Conservation (phyloP, 2,329 filamentous ascomycete species). For the Aspergillus pseudoterreus region DNA sequence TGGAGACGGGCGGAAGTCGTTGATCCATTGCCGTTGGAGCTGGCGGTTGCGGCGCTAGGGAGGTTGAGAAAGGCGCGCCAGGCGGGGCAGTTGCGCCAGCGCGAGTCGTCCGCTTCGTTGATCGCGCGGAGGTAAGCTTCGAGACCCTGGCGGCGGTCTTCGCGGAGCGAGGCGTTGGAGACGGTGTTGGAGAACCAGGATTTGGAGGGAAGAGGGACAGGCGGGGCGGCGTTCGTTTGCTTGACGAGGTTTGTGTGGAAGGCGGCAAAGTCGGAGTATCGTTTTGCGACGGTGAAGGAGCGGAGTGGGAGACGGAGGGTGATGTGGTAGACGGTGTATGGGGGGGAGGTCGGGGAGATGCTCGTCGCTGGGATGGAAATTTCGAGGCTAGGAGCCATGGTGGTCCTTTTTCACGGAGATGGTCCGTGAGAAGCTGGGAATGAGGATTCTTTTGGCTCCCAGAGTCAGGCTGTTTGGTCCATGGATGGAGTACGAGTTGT, state of each 20-base stretch:
- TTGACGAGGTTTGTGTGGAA: constrained; percentile 52
- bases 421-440: too few species aligned
- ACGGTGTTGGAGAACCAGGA: constrained; percentile 59
- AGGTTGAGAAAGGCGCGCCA: constrained; percentile 60
- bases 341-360: constrained; percentile 46
- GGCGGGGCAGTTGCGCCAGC: constrained; percentile 55
- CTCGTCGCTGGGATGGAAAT: constrained; percentile 50
- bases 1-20: constrained; percentile 39
- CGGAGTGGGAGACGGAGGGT: constrained; percentile 59
- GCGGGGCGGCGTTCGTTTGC: constrained; percentile 51
- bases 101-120: constrained; percentile 51
- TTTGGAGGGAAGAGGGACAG: constrained; percentile 54
- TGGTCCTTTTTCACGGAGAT: neutral
- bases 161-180: constrained; percentile 54
- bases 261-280: constrained; percentile 60
- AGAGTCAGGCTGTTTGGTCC: neutral
- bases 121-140: constrained; percentile 59
- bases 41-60: constrained; percentile 38
- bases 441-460: neutral
- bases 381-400: constrained; percentile 43
- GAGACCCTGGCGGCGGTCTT: constrained; percentile 54
- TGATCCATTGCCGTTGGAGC: constrained; percentile 20
- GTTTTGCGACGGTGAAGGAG: constrained; percentile 57
- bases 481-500: neutral
- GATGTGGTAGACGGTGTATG: constrained; percentile 61